phyloP scores from a whole-genome alignment of 345 rosid species.

The Syzygium oleosum region DNA sequence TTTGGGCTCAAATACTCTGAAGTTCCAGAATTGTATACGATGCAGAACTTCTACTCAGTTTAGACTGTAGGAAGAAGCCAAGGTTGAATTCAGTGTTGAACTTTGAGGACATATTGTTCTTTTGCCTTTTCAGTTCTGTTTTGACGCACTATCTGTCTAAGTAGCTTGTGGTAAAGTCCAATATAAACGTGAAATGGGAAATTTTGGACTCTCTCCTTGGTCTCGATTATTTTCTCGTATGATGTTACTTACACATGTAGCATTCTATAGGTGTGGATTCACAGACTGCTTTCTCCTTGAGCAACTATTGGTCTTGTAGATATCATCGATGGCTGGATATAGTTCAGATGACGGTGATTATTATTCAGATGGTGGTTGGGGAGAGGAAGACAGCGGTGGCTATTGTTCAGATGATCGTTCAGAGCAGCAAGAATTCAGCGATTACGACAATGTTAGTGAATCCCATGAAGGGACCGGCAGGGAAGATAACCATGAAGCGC shows the following conservation, averaged over 20 bases:
- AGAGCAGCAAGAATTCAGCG: neutral
- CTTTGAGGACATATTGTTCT: neutral
- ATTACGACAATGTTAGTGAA: neutral
- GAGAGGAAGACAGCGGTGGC: neutral
- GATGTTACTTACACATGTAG: neutral
- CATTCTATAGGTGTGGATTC: neutral
- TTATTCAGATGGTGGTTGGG: neutral
- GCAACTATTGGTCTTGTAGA: neutral
- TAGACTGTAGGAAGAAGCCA: neutral
- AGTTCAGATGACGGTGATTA: neutral
- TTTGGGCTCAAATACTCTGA: neutral
- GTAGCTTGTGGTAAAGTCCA: neutral
- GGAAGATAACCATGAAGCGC: neutral
- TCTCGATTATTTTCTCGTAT: neutral
- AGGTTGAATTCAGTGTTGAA: neutral
- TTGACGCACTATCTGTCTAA: neutral
- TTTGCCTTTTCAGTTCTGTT: neutral
- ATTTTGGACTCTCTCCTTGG: neutral
- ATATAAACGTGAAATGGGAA: neutral
- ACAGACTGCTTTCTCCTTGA: neutral
- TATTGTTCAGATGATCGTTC: neutral
- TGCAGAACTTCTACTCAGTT: neutral
- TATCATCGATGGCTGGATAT: neutral
- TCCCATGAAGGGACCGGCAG: neutral
- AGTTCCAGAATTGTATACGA: neutral